Conservation (phyloP, 2,329 filamentous ascomycete species). For the Nakataea oryzae region DNA sequence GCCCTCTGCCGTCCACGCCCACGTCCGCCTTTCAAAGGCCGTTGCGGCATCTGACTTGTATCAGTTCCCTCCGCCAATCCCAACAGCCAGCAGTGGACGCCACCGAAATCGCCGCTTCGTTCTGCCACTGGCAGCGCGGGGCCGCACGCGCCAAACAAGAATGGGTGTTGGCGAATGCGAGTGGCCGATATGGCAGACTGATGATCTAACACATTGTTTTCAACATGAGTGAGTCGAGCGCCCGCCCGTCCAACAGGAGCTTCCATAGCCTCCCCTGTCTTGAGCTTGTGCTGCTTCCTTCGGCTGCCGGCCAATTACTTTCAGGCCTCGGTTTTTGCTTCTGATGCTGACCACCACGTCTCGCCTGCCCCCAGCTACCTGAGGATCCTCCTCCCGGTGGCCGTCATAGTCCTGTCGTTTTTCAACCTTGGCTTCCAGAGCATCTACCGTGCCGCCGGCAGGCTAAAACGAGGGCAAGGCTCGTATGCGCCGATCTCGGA, state of each 20-base stretch:
- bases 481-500: slow-evolving; percentile 48
- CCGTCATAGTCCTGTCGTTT: slow-evolving; percentile 60
- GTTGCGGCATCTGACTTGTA: background rate
- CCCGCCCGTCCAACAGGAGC: background rate
- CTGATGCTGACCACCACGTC: slow-evolving; percentile 1
- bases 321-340: background rate
- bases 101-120: background rate
- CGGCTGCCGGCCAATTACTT: background rate
- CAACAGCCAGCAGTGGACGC: background rate
- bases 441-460: slow-evolving; percentile 35
- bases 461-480: slow-evolving; percentile 36
- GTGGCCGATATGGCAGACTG: slow-evolving; percentile 50
- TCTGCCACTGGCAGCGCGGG: background rate
- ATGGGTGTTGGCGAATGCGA: slow-evolving; percentile 43
- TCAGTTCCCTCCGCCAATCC: background rate
- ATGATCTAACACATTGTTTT: slow-evolving; percentile 56
- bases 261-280: slow-evolving; percentile 2
- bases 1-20: background rate
- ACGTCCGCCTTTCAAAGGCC: no score
- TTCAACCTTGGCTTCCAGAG: slow-evolving; percentile 52
- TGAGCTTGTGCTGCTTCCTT: background rate
- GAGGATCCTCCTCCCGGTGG: slow-evolving; percentile 67
- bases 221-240: slow-evolving; percentile 58
- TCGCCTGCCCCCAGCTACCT: slow-evolving; percentile 50
- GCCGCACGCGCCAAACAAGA: slow-evolving; percentile 4